Conservation (phyloP, 2,329 filamentous ascomycete genomes). For the Tricladium varicosporioides region DNA sequence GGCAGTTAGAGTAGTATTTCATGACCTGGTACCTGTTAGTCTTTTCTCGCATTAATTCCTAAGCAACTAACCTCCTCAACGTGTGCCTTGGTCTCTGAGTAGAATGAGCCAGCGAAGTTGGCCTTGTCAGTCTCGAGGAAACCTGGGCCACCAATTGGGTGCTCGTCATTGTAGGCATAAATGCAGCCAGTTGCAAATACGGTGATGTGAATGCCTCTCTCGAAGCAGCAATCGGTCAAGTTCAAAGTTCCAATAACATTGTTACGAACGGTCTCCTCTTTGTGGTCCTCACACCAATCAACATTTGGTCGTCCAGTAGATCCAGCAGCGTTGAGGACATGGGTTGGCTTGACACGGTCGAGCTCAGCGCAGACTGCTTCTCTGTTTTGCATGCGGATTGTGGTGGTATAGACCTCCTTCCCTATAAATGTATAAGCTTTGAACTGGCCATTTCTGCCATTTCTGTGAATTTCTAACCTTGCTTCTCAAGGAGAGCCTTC, state of each 20-base stretch:
- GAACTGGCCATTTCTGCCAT: neutral
- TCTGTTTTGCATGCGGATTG: conserved; percentile 63
- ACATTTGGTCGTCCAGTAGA: conserved; percentile 67
- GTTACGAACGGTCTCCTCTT: conserved; percentile 63
- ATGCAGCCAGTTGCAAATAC: conserved; percentile 68
- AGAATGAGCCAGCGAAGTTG: conserved; percentile 68
- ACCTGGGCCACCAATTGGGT: conserved; percentile 58
- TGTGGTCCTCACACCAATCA: conserved; percentile 71
- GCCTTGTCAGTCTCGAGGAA: conserved; percentile 61
- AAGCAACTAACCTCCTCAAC: conserved; percentile 55
- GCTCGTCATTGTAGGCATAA: conserved; percentile 60
- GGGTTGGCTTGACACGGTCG: conserved; percentile 58
- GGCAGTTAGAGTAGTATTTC: conserved; percentile 58
- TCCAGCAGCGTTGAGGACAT: conserved; percentile 65
- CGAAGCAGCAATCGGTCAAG: conserved; percentile 59
- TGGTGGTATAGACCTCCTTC: conserved; percentile 60
- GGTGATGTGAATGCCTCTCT: conserved; percentile 59
- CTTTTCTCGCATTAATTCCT: neutral
- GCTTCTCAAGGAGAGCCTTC: conserved; percentile 53
- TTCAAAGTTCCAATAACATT: conserved; percentile 66
- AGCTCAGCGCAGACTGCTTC: conserved; percentile 55
- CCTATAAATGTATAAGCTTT: conserved; percentile 29
- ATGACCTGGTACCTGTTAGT: conserved; percentile 47
- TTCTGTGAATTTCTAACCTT: conserved; percentile 36
- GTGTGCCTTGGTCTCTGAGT: conserved; percentile 64